These are phyloP conservation scores for Mortierella polycephala DNA, from an alignment of 371 early-diverging fungal species.

Conservation along the genomic window DNA sequence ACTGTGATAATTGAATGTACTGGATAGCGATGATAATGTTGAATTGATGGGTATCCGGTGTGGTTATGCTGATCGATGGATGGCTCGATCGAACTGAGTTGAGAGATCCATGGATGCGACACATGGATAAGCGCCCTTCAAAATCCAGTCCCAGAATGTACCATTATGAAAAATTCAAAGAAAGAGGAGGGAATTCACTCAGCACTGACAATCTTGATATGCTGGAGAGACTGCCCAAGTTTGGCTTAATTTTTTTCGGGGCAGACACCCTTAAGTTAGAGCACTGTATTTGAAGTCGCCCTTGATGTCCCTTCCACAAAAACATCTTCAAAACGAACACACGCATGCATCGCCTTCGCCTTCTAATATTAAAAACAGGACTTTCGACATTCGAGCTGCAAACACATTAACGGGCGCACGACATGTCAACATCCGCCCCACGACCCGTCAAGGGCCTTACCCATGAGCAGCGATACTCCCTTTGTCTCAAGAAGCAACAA, in stretches of 20 bases:
- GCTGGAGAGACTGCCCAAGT: neutral
- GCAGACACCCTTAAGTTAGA: conserved; percentile 7
- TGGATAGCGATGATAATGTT: conserved; percentile 4
- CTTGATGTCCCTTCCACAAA: too few species aligned
- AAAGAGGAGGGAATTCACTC: conserved; percentile 25
- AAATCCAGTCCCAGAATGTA: conserved; percentile 10
- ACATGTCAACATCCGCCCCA: neutral
- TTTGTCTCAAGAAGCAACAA: conserved; percentile 47
- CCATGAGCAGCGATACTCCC: conserved; percentile 44
- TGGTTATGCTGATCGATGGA: conserved; percentile 34
- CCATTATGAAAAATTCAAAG: conserved; percentile 48
- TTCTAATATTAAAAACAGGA: too few species aligned
- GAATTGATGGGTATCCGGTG: neutral
- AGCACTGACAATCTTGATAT: neutral
- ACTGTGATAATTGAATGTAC: neutral
- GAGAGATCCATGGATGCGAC: neutral
- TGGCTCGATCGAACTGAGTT: conserved; percentile 5
- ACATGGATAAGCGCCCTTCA: conserved; percentile 25
- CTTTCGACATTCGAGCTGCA: too few species aligned
- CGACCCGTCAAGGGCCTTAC: conserved; percentile 36
- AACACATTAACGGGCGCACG: too few species aligned
- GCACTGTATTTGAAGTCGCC: neutral
- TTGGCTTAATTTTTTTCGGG: neutral
- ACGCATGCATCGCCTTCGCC: too few species aligned
- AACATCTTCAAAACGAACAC: too few species aligned